These are phyloP conservation scores for Mayamaea pseudoterrestris DNA, from an alignment of 108 stramenopile genomes.

Conservation along the genomic window DNA sequence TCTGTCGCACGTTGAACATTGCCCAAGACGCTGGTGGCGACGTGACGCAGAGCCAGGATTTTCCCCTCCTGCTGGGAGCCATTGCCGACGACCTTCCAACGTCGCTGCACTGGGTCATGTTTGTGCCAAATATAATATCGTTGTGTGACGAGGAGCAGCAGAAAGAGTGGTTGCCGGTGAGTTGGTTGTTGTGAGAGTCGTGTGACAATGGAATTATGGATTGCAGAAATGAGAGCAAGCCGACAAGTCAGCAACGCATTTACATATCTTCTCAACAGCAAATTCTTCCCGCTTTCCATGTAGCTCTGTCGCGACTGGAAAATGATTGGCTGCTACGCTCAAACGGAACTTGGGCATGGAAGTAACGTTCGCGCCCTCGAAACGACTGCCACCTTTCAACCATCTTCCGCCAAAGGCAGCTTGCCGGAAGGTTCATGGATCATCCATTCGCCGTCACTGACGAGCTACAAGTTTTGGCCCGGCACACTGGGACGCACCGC, in stretches of 20 bases:
- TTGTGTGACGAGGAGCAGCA: conserved; percentile 86
- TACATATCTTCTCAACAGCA: too few relatives aligned
- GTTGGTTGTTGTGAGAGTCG: too few relatives aligned
- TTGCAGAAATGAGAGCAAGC: conserved; percentile 76
- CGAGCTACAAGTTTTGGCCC: conserved; percentile 91
- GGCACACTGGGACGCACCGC: conserved; percentile 88
- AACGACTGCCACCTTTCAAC: conserved; percentile 89
- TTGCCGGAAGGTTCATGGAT: conserved; percentile 59
- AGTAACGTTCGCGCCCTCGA: conserved; percentile 87
- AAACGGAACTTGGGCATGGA: conserved; percentile 92
- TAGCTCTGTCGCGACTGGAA: conserved; percentile 84
- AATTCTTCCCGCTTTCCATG: too few relatives aligned
- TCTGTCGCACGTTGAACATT: conserved; percentile 68
- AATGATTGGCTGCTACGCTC: conserved; percentile 93
- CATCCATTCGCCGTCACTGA: conserved; percentile 81
- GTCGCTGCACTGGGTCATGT: conserved; percentile 88
- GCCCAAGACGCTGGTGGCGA: conserved; percentile 41
- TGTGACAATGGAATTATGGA: conserved; percentile 87
- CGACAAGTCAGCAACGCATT: too few relatives aligned
- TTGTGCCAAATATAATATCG: conserved; percentile 75
- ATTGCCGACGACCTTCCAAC: conserved; percentile 69
- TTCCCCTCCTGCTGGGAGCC: conserved; percentile 40
- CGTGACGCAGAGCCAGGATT: conserved; percentile 41
- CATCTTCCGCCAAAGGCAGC: conserved; percentile 50
- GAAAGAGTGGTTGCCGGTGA: conserved; percentile 79